Percentiles rank a stretch among this genome's conserved stretches.
Evolutionary conservation across 306 rosid species (phyloP).

Genomic region (Trifolium dubium): DNA sequence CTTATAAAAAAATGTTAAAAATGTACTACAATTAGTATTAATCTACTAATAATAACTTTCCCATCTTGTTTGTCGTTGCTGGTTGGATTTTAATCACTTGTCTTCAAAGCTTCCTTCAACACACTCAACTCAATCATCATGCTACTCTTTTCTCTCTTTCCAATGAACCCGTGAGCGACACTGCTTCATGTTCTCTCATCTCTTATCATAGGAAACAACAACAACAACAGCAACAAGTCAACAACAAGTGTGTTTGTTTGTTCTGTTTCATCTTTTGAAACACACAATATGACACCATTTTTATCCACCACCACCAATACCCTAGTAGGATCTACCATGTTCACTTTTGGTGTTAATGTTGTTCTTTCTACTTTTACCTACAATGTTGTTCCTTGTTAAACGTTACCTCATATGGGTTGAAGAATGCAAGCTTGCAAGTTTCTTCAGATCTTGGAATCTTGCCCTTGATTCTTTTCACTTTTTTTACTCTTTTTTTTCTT

Average conservation of each 20-base stretch:
- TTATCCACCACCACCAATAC: conserved; percentile 25
- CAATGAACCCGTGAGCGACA: conserved; percentile 21
- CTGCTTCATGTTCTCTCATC: conserved; percentile 33
- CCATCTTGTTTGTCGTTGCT: conserved; percentile 37
- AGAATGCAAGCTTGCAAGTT: conserved; percentile 45
- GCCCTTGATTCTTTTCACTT: conserved; percentile 42
- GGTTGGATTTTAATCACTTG: conserved; percentile 7
- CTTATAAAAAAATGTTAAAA: no score
- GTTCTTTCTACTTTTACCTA: conserved; percentile 31
- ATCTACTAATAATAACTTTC: not conserved
- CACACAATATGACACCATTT: conserved; percentile 36
- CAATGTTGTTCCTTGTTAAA: conserved; percentile 46
- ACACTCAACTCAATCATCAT: not conserved
- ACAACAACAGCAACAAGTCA: not conserved
- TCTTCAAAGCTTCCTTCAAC: conserved; percentile 25
- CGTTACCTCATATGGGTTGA: conserved; percentile 48
- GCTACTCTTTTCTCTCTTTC: not conserved
- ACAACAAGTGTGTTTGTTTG: conserved; percentile 4
- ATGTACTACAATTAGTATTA: no score
- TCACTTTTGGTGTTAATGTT: conserved; percentile 9
- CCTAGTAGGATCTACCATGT: conserved; percentile 51
- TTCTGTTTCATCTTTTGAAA: conserved; percentile 26
- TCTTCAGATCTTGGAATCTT: conserved; percentile 35
- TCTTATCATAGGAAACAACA: not conserved
- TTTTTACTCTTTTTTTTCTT: conserved; percentile 32